phyloP scores from a whole-genome alignment of 2,329 filamentous ascomycete species.

The Trichoderma aggressivum region DNA sequence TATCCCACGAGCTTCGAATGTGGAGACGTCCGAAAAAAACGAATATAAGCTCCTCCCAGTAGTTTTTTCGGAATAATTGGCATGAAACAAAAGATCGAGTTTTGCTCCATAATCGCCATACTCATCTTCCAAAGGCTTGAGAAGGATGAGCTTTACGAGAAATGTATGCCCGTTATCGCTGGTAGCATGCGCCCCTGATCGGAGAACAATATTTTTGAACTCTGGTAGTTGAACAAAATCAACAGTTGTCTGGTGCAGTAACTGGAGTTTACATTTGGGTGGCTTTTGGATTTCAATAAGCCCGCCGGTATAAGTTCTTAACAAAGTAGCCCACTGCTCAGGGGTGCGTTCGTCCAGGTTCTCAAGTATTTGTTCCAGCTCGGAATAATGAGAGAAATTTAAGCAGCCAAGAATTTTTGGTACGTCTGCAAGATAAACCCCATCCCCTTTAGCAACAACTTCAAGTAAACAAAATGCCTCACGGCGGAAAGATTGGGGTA shows the following conservation, averaged over 20 bases:
- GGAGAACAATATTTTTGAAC: background rate
- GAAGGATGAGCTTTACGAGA: background rate
- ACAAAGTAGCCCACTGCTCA: background rate
- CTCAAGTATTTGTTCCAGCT: background rate
- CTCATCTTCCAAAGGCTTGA: background rate
- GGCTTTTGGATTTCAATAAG: background rate
- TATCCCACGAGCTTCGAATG: too few species aligned
- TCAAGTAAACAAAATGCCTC: conserved; percentile 9
- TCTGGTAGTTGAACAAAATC: background rate
- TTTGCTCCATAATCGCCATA: too few species aligned
- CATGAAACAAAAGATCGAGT: background rate
- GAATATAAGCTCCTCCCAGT: background rate
- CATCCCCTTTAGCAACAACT: background rate
- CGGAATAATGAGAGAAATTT: background rate
- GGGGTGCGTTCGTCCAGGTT: background rate
- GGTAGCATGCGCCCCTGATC: background rate
- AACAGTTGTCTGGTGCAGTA: background rate
- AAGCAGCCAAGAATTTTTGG: background rate
- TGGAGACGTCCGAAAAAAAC: background rate
- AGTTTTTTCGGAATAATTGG: background rate
- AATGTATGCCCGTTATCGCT: background rate
- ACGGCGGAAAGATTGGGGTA: background rate
- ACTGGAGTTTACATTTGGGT: background rate
- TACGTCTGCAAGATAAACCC: background rate
- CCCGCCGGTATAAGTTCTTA: background rate